Evolutionary conservation across 352 stramenopile species (phyloP).

Genomic region (Phytopythium kandeliae): DNA sequence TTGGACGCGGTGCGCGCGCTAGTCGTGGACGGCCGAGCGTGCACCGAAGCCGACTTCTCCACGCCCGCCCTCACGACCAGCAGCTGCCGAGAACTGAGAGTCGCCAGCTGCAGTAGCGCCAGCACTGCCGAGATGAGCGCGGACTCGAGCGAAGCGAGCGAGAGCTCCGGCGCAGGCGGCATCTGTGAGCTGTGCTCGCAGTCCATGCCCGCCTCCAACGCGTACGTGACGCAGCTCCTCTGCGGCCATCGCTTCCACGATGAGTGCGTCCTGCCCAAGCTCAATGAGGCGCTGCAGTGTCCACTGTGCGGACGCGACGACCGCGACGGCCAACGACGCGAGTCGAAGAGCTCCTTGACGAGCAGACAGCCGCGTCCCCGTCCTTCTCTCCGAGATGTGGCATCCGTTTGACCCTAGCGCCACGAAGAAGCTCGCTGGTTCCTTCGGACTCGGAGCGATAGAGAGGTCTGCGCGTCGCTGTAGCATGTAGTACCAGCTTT

Average conservation of each 20-base stretch:
- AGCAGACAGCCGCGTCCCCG: background rate
- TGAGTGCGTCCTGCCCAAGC: slow-evolving; percentile 50
- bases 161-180: background rate
- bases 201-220: slow-evolving; percentile 13
- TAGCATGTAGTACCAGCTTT: too few species aligned
- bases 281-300: slow-evolving; percentile 51
- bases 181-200: slow-evolving; percentile 11
- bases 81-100: background rate
- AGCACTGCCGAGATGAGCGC: background rate
- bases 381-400: background rate
- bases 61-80: background rate
- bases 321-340: background rate
- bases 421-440: too few species aligned
- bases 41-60: background rate
- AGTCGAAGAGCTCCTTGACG: background rate
- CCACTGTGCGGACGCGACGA: slow-evolving; percentile 30
- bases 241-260: slow-evolving; percentile 71
- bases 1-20: background rate
- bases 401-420: background rate
- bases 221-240: slow-evolving; percentile 33
- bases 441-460: too few species aligned
- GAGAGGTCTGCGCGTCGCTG: too few species aligned
- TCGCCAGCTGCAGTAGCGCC: background rate
- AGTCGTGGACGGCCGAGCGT: slow-evolving; percentile 2
- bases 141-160: background rate